phyloP scores from a whole-genome alignment of 306 rosid species.

The Cyclanthera cordifolia region DNA sequence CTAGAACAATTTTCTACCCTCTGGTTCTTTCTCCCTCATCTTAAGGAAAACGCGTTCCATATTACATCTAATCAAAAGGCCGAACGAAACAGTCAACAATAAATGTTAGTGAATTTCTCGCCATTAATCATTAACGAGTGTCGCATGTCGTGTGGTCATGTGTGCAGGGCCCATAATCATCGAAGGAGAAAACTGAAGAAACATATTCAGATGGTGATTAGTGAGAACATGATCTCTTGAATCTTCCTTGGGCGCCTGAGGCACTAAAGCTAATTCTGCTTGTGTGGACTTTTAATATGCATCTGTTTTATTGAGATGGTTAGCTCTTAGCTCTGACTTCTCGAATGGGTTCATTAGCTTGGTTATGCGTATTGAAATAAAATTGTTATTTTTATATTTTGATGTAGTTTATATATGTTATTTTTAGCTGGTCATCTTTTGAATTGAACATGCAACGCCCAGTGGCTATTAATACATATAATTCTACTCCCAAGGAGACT shows the following conservation, averaged over 20 bases:
- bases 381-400: no score
- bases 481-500: neutral
- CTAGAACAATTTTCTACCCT: neutral
- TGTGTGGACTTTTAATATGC: neutral
- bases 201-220: slow-evolving; percentile 29
- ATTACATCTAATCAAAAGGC: neutral
- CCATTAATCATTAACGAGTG: slow-evolving; percentile 9
- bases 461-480: neutral
- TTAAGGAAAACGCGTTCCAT: neutral
- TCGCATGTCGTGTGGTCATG: slow-evolving; percentile 16
- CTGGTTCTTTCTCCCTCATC: neutral
- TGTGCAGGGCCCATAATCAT: slow-evolving; percentile 47
- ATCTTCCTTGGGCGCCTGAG: neutral
- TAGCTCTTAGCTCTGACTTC: neutral
- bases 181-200: slow-evolving; percentile 70
- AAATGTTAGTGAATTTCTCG: neutral
- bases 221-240: slow-evolving; percentile 15
- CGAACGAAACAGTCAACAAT: neutral
- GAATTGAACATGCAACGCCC: neutral
- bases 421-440: neutral
- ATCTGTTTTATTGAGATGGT: neutral
- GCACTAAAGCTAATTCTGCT: neutral
- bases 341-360: neutral
- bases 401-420: neutral
- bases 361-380: neutral